Base-by-base conservation (phyloP, 192 early-diverging fungal genomes). In the Linnemannia hyalina region DNA sequence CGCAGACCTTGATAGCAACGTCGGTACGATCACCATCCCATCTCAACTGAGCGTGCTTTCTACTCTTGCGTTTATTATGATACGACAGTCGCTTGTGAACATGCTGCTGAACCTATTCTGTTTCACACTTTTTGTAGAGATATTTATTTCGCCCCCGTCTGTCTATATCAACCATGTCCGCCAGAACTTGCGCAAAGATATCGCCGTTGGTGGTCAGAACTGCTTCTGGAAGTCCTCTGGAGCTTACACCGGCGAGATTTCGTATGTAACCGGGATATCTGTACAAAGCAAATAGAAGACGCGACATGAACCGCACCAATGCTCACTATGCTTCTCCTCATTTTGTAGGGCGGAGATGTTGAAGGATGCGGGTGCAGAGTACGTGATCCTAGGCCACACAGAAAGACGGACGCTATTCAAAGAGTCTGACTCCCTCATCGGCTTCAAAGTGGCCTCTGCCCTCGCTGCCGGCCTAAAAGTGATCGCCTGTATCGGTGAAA, bases 331-430 rank as follows among this genome's bases (percentile, higher is more conserved):
- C 3, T 40, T 69, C 69, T 68, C 23, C 47, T 29, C 42, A 29
- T 46, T 35, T 70, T 4, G 35, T 54, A 93, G 94, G 82, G 92
- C 95, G 78, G 97, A 97, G 87, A 94, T 97, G 92, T 91, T 99
- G 77, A 96, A 96, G 91, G 98, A 99, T 88, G 89, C 99, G 32
- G 93, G 92, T 71, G 94, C 97, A 80, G 91, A 93, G 65, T 99
- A 98, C 97, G 95, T 94, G 68, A 97, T 99, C 77, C 88, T 99
- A 73, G 98, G 98, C 75, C 98, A 99, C 93, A 98, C 97, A 74
- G 98, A 99, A 89, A 95, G 98, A 78, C 93, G 98, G 82, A 95
- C 95, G 82, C 92, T 96, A 81, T 97, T 97, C 86, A 79, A 85
- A 9, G 98, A 99, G 88, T 91, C 93, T 36, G 95, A 96, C 88